Conservation (phyloP, 179 eudicot species). For the Spergularia azorica region DNA sequence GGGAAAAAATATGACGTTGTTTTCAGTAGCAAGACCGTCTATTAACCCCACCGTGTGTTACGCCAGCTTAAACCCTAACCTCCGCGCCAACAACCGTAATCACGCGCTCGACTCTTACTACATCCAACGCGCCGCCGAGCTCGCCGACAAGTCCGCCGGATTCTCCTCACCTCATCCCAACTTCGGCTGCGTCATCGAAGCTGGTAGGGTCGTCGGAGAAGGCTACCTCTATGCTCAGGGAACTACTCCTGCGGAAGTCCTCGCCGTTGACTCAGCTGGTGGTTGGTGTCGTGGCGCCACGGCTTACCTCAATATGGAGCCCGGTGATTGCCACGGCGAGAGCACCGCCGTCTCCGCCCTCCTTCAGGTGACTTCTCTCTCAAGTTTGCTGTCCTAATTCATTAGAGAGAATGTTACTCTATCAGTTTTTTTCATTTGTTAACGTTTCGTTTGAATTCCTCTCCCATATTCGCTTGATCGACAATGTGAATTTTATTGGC, state of each 20-base stretch:
- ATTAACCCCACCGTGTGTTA: slow-evolving; percentile 30
- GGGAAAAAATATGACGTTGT: slow-evolving; percentile 25
- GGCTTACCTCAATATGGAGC: slow-evolving; percentile 95
- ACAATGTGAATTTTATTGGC: not conserved
- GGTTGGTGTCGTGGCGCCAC: slow-evolving; percentile 61
- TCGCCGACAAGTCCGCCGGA: slow-evolving; percentile 93
- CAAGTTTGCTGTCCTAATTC: too few relatives aligned
- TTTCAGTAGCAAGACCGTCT: slow-evolving; percentile 27
- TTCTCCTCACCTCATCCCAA: slow-evolving; percentile 93
- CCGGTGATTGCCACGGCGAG: slow-evolving; percentile 87
- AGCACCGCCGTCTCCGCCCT: slow-evolving; percentile 70
- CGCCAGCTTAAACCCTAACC: slow-evolving; percentile 24
- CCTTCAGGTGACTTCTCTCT: slow-evolving; percentile 46
- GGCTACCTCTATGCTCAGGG: slow-evolving; percentile 89
- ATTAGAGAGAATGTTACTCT: too few relatives aligned
- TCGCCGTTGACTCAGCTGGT: slow-evolving; percentile 80
- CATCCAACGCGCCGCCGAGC: slow-evolving; percentile 72
- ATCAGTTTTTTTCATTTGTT: not conserved
- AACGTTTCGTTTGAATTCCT: not conserved
- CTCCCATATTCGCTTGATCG: not conserved
- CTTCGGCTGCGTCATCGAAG: slow-evolving; percentile 84
- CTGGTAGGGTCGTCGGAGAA: slow-evolving; percentile 66
- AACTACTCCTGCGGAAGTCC: slow-evolving; percentile 83
- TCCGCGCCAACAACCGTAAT: slow-evolving; percentile 21
- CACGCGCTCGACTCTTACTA: slow-evolving; percentile 61